These are phyloP conservation scores for Microdochium bolleyi DNA, from an alignment of 2,329 filamentous ascomycete species.

Conservation along the genomic window DNA sequence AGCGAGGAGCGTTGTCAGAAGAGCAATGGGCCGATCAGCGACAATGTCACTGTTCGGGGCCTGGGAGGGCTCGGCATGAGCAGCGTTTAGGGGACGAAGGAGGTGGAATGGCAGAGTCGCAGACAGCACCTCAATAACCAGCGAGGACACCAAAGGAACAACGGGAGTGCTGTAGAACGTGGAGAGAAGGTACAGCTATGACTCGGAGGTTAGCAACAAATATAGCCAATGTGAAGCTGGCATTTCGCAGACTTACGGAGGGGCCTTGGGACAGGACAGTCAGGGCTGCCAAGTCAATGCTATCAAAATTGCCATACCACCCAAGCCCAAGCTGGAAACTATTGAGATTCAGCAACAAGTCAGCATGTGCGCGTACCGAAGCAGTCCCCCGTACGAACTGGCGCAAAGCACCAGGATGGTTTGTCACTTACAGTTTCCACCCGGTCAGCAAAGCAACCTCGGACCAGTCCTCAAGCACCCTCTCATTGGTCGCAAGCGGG, in stretches of 20 bases:
- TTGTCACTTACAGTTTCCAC: slow-evolving; percentile 45
- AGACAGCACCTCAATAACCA: slow-evolving; percentile 61
- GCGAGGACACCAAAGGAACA: slow-evolving; percentile 50
- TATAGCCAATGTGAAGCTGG: neutral
- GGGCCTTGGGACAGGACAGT: slow-evolving; percentile 68
- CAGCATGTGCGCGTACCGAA: slow-evolving; percentile 31
- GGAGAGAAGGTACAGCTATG: slow-evolving; percentile 62
- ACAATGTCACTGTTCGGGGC: slow-evolving; percentile 58
- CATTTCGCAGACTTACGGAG: slow-evolving; percentile 37
- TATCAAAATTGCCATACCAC: slow-evolving; percentile 70
- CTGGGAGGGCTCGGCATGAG: slow-evolving; percentile 48
- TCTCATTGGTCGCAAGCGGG: slow-evolving; percentile 61
- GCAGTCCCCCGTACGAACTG: too few species aligned
- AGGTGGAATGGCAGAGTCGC: slow-evolving; percentile 68
- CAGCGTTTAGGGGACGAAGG: slow-evolving; percentile 58
- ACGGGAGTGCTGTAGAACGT: slow-evolving; percentile 69
- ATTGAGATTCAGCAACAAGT: slow-evolving; percentile 25
- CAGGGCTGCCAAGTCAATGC: slow-evolving; percentile 59
- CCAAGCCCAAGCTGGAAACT: slow-evolving; percentile 62
- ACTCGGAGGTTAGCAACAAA: slow-evolving; percentile 4
- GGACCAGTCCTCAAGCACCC: slow-evolving; percentile 51
- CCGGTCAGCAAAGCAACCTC: slow-evolving; percentile 47
- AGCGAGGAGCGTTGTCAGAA: slow-evolving; percentile 60
- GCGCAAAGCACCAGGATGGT: neutral
- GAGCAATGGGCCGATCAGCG: slow-evolving; percentile 51